Evolutionary conservation across 805 yeast genomes (phyloP).

Genomic region (Cyberlindnera maclurae): DNA sequence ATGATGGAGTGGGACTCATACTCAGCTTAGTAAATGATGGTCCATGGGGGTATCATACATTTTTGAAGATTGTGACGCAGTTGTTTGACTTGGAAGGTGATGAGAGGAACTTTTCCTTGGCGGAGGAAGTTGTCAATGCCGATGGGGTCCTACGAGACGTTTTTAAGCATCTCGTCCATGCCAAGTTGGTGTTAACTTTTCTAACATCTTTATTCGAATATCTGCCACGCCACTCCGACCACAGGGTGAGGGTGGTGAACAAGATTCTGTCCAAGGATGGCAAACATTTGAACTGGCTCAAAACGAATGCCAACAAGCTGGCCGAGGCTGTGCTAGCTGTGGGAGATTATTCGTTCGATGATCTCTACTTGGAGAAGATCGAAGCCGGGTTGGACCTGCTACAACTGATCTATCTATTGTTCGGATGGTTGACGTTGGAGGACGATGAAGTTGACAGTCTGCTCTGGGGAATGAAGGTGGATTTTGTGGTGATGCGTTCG

Average conservation of each 20-base stretch:
- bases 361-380: constrained; percentile 13
- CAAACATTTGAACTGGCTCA: constrained; percentile 9
- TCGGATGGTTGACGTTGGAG: constrained; percentile 18
- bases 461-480: constrained; percentile 1
- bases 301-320: constrained; percentile 2
- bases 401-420: constrained; percentile 12
- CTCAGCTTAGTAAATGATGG: constrained; percentile 7
- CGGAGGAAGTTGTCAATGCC: constrained; percentile 6
- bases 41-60: constrained; percentile 7
- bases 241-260: constrained; percentile 19
- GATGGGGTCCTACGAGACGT: constrained; percentile 12
- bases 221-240: constrained; percentile 18
- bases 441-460: constrained; percentile 12
- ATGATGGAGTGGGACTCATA: constrained; percentile 18
- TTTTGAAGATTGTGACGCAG: constrained; percentile 8
- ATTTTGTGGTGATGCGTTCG: not conserved
- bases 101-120: constrained; percentile 7
- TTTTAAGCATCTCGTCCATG: constrained; percentile 9
- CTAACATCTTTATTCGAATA: constrained; percentile 11
- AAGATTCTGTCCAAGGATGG: constrained; percentile 11
- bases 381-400: constrained; percentile 14
- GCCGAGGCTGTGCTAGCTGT: constrained; percentile 1
- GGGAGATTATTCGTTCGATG: constrained; percentile 9
- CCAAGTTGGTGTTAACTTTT: constrained; percentile 6
- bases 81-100: constrained; percentile 11